Evolutionary conservation across 805 yeast species (phyloP), one percentile per base, ranked within the genome.

Genomic region (Metschnikowia dekortorum): DNA sequence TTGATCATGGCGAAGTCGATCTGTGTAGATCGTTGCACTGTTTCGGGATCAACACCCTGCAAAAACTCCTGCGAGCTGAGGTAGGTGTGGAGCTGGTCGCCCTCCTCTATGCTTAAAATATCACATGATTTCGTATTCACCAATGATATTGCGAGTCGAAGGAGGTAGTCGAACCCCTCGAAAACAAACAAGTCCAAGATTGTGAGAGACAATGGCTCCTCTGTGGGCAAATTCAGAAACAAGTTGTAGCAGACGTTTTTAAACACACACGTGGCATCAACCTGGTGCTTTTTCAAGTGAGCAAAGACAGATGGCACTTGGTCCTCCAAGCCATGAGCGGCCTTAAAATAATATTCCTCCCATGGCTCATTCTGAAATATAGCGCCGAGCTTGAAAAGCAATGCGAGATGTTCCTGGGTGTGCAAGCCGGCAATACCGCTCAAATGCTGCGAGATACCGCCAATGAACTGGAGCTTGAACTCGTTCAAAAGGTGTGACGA

Each of bases 81-180:
- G 36, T 13, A 53, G 6, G 32, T 47, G 16, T 46, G 33, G 43
- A 58, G 51, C 9, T 62, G 67, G 40, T 65, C 66, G 8, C 69
- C 69, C 5, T 60, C 51, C 5, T 59, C 51, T 3, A 62, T 48
- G 6, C 37, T 39, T 30, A 60, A 13, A 10, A 73, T 53, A 26
- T 50, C 37, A 0, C 48, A 56, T 32, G 53, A 34, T 26, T 60
- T 56, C 7, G 50, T 47, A 4, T 48, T 38, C 48, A 69, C 65
- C 3, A 60, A 40, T 41, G 62, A 63, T 3, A 65, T 61, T 8
- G 67, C 51, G 6, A 71, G 46, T 29, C 74, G 59, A 8, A 64
- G 50, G 7, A 73, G 49, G 49, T 65, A 67, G 49, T 68, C 72
- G 47, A 68, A 64, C 6, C 78, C 78, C 55, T 73, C 75, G 45